Evolutionary conservation across 441 rosid species (phyloP), one percentile per base, ranked within the genome.

Genomic region (Euphorbia celastroides): DNA sequence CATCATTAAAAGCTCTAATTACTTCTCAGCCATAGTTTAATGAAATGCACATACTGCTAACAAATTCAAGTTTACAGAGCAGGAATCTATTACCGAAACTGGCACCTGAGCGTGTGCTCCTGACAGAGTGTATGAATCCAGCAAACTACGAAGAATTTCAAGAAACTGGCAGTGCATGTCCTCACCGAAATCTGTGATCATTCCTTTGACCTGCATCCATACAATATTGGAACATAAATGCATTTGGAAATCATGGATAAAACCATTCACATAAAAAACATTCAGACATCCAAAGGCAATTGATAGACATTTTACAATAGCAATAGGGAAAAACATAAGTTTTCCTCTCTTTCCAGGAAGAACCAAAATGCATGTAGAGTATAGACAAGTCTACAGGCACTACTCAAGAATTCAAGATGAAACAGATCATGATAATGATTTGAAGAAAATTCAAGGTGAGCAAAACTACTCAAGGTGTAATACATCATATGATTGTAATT

Each of bases 111-210:
- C 82, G 75, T 92, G 97, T 60, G 88, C 81, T 75, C 98, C 99
- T 52, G 96, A 77, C 69, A 87, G 68, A 64, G 93, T 81, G 74
- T 82, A 83, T 25, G 97, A 83, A 81, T 96, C 99, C 81, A 96
- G 83, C 75, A 96, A 85, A 83, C 91, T 90, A 42, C 98, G 96
- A 66, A 96, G 89, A 79, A 96, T 96, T 82, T 96, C 99, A 60
- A 89, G 90, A 80, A 96, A 96, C 66, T 93, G 98, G 83, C 97
- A 96, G 65, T 96, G 92, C 98, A 96, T 90, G 80, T 86, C 90
- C 41, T 85, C 96, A 68, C 92, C 97, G 72, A 92, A 92, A 77
- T 93, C 98, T 63, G 97, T 95, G 75, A 87, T 76, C 97, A 96
- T 85, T 70, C 99, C 99, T 78, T 89, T 90, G 70, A 96, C 94